phyloP scores from a whole-genome alignment of 371 early-diverging fungal species.

The Rhizopus arrhizus region DNA sequence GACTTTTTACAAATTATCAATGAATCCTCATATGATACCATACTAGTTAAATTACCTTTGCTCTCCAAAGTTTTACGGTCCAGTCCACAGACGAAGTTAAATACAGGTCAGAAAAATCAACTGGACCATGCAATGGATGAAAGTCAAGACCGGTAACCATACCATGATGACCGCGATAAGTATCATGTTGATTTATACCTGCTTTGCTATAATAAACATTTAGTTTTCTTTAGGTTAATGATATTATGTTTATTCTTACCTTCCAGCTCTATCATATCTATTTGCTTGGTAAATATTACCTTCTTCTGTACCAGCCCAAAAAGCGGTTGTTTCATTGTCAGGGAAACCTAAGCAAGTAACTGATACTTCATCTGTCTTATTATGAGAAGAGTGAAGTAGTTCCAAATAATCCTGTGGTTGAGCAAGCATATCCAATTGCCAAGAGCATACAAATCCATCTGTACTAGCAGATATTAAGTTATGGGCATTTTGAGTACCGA shows the following conservation, averaged over 20 bases:
- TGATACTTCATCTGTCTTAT: conserved; percentile 90
- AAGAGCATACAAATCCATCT: conserved; percentile 93
- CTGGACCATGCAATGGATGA: conserved; percentile 82
- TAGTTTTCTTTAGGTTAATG: background rate
- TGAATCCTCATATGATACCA: too few species aligned
- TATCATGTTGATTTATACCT: conserved; percentile 84
- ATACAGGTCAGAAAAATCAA: conserved; percentile 89
- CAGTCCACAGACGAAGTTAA: conserved; percentile 92
- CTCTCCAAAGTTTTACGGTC: conserved; percentile 94
- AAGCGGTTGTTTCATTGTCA: conserved; percentile 87
- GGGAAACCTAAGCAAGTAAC: conserved; percentile 90
- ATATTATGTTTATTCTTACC: conserved; percentile 35
- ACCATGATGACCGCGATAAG: conserved; percentile 87
- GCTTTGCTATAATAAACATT: conserved; percentile 73
- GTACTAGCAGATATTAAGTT: conserved; percentile 88
- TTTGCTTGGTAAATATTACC: conserved; percentile 91
- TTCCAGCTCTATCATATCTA: conserved; percentile 91
- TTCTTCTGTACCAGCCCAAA: conserved; percentile 96
- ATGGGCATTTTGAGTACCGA: conserved; percentile 94
- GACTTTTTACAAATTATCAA: conserved; percentile 37
- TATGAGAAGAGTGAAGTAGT: conserved; percentile 73
- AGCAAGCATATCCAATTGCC: conserved; percentile 96
- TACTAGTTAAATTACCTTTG: conserved; percentile 59
- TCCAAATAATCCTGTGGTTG: conserved; percentile 90
- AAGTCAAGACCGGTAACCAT: conserved; percentile 90